These are phyloP conservation scores for Pseudonectria buxi DNA, from an alignment of 2,329 filamentous ascomycete species.

Conservation along the genomic window DNA sequence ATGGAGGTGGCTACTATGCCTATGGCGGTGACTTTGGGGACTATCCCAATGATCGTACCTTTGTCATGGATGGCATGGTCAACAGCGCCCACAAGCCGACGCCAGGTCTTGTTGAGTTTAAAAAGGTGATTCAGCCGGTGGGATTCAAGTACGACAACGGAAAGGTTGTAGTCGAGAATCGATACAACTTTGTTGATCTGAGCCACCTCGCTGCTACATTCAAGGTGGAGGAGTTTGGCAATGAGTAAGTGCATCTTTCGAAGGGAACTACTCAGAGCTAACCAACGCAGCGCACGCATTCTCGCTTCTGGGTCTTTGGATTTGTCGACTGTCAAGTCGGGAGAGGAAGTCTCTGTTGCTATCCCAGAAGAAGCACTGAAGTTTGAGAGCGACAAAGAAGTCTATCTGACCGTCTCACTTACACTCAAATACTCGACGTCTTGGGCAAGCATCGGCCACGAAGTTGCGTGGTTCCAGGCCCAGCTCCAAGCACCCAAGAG, in stretches of 20 bases:
- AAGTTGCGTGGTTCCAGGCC: constrained; percentile 48
- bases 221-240: constrained; percentile 35
- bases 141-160: constrained; percentile 30
- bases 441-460: constrained; percentile 48
- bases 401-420: constrained; percentile 41
- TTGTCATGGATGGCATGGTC: constrained; percentile 56
- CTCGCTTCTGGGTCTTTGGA: constrained; percentile 31
- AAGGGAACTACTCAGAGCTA: background rate
- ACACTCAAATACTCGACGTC: constrained; percentile 33
- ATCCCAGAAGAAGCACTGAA: constrained; percentile 24
- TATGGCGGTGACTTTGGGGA: constrained; percentile 60
- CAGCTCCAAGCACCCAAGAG: constrained; percentile 23
- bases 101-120: constrained; percentile 49
- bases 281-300: constrained; percentile 7
- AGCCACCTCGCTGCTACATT: constrained; percentile 37
- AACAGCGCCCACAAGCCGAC: constrained; percentile 48
- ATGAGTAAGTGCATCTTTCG: constrained; percentile 28
- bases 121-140: constrained; percentile 53
- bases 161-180: constrained; percentile 37
- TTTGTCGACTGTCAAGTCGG: constrained; percentile 35
- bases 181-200: constrained; percentile 43
- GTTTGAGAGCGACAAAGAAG: constrained; percentile 29
- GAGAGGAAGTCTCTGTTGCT: constrained; percentile 27
- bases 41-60: constrained; percentile 51
- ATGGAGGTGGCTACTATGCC: constrained; percentile 45